phyloP scores from a whole-genome alignment of 805 yeast genomes.

The Saturnispora galanensis region DNA sequence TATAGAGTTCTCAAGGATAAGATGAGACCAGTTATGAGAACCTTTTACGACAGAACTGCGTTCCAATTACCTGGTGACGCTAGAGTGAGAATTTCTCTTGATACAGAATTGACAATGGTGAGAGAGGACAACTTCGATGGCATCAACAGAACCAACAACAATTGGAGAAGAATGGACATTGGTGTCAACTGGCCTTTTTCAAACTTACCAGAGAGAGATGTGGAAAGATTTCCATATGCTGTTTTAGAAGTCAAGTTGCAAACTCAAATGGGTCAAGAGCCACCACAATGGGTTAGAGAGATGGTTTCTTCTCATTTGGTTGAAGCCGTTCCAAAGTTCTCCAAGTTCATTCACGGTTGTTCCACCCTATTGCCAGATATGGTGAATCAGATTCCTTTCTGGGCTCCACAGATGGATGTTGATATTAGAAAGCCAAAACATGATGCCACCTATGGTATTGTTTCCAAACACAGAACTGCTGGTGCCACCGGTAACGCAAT shows the following conservation, averaged over 20 bases:
- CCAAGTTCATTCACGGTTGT: conserved; percentile 94
- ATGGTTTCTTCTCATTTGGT: conserved; percentile 86
- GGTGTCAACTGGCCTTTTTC: conserved; percentile 95
- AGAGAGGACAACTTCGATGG: conserved; percentile 98
- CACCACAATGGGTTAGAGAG: conserved; percentile 95
- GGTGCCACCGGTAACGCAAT: conserved; percentile 41
- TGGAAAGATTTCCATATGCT: conserved; percentile 94
- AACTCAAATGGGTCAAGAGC: conserved; percentile 97
- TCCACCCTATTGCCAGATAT: conserved; percentile 83
- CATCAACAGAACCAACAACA: conserved; percentile 73
- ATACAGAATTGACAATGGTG: conserved; percentile 94
- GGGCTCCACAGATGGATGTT: conserved; percentile 95
- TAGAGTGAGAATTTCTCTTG: conserved; percentile 94
- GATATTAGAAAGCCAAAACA: conserved; percentile 85
- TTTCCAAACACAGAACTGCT: conserved; percentile 29
- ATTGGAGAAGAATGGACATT: conserved; percentile 98
- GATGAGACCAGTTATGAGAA: conserved; percentile 88
- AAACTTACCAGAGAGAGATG: conserved; percentile 75
- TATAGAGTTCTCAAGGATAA: conserved; percentile 77
- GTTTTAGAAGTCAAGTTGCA: conserved; percentile 95
- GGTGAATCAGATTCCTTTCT: conserved; percentile 82
- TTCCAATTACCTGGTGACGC: conserved; percentile 99
- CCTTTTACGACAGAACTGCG: conserved; percentile 96
- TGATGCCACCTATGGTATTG: conserved; percentile 53
- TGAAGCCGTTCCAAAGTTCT: conserved; percentile 96